Conservation (phyloP, 2,329 filamentous ascomycete genomes). For the Acephala macrosclerotiorum region DNA sequence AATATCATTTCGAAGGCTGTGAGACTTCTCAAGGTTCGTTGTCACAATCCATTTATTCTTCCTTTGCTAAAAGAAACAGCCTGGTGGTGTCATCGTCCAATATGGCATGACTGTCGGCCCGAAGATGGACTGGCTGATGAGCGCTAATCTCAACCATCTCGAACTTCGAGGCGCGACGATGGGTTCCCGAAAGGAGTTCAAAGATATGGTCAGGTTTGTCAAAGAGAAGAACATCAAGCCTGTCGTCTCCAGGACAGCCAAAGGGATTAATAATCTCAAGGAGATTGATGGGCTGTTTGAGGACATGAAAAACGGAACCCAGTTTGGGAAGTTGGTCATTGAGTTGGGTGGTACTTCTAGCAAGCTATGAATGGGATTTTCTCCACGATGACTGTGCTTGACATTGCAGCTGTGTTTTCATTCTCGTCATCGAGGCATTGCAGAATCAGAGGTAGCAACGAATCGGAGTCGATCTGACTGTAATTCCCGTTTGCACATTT, state of each 20-base stretch:
- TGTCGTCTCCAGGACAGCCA: conserved; percentile 76
- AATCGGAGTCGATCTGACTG: too few species aligned
- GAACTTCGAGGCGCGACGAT: conserved; percentile 89
- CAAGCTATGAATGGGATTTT: conserved; percentile 33
- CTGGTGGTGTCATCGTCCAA: conserved; percentile 81
- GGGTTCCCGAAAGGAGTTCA: conserved; percentile 89
- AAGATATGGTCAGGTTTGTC: conserved; percentile 89
- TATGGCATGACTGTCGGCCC: conserved; percentile 93
- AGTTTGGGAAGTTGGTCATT: conserved; percentile 94
- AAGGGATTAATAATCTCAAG: conserved; percentile 77
- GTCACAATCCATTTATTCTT: too few species aligned
- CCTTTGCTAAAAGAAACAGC: conserved; percentile 46
- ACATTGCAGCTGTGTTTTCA: background rate
- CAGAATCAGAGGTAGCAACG: too few species aligned
- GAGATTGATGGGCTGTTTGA: conserved; percentile 84
- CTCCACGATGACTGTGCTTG: background rate
- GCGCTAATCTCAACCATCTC: conserved; percentile 84
- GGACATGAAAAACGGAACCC: conserved; percentile 83
- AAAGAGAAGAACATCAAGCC: conserved; percentile 75
- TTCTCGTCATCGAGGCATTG: too few species aligned
- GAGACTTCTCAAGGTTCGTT: conserved; percentile 70
- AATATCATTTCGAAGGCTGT: conserved; percentile 76
- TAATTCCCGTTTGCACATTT: too few species aligned
- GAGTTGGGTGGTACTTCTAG: conserved; percentile 55
- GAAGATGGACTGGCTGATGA: conserved; percentile 87